Conservation (phyloP, 2,329 filamentous ascomycete genomes). For the Aspergillus nomiae region DNA sequence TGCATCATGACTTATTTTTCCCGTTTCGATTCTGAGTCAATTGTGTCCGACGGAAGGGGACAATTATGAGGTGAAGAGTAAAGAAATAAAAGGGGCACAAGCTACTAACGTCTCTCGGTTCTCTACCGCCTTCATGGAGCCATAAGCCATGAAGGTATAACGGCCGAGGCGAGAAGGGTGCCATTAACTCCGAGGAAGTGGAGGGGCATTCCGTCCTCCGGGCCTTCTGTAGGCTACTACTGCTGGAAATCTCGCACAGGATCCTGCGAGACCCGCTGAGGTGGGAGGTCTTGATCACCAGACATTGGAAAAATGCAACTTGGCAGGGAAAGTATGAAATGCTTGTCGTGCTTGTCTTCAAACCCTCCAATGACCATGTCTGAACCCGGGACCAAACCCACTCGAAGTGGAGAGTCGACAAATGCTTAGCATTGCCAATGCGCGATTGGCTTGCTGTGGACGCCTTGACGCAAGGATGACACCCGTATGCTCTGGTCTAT, state of each 20-base stretch:
- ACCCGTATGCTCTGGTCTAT: background rate
- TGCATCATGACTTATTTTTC: background rate
- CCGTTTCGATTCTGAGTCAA: too few relatives aligned
- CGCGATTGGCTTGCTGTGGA: background rate
- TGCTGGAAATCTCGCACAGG: background rate
- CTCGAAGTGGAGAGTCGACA: background rate
- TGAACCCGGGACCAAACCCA: background rate
- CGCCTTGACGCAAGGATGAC: background rate
- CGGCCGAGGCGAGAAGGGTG: background rate
- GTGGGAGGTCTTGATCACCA: background rate
- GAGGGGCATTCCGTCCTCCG: background rate
- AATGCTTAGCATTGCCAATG: background rate
- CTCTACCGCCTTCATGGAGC: background rate
- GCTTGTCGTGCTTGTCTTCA: background rate
- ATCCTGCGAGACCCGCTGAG: background rate
- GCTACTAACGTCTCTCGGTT: background rate
- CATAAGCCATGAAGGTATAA: background rate
- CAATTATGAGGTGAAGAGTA: background rate
- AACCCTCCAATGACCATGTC: background rate
- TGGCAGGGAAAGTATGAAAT: background rate
- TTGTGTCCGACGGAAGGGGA: background rate
- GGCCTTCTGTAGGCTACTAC: background rate
- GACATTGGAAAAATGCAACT: background rate
- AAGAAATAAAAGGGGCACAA: fast-evolving
- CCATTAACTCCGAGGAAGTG: background rate